A percentile compares a stretch with the other conserved stretches of the same genome.
phyloP scores from a whole-genome alignment of 805 yeast genomes.

The Pichia rugopelliculosa region DNA sequence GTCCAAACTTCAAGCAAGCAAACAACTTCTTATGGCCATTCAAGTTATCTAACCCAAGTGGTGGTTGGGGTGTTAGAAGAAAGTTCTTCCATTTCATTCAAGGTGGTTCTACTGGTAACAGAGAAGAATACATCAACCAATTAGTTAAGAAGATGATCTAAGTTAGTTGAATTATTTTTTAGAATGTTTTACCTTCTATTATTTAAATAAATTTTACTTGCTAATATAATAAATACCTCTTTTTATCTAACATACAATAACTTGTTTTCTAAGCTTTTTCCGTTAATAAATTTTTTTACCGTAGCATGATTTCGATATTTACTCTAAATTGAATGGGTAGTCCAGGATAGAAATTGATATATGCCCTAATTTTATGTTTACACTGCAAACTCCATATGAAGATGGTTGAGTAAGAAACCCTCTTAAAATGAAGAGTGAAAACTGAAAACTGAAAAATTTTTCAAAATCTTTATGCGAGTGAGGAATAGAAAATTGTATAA shows the following conservation, averaged over 20 bases:
- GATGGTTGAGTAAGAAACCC: not conserved
- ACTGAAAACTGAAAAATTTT: not conserved
- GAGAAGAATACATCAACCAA: constrained; percentile 92
- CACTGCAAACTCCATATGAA: no score
- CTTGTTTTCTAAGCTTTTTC: not conserved
- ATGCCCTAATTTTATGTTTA: no score
- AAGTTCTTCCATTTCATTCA: constrained; percentile 95
- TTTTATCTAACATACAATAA: constrained; percentile 2
- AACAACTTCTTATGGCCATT: constrained; percentile 98
- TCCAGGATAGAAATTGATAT: not conserved
- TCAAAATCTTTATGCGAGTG: not conserved
- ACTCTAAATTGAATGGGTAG: not conserved
- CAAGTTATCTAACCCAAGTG: constrained; percentile 93
- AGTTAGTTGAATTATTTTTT: constrained; percentile 21
- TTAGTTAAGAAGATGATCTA: constrained; percentile 92
- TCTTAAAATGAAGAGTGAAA: not conserved
- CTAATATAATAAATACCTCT: not conserved
- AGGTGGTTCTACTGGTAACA: constrained; percentile 98
- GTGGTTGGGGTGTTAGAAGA: constrained; percentile 97
- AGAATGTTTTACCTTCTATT: constrained; percentile 1
- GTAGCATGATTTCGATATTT: not conserved
- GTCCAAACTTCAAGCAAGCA: constrained; percentile 98
- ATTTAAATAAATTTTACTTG: not conserved
- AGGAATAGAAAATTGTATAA: not conserved
- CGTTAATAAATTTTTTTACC: not conserved